These are phyloP conservation scores for Chlorella sp. DNA, from an alignment of 139 green algal species.

Conservation along the genomic window DNA sequence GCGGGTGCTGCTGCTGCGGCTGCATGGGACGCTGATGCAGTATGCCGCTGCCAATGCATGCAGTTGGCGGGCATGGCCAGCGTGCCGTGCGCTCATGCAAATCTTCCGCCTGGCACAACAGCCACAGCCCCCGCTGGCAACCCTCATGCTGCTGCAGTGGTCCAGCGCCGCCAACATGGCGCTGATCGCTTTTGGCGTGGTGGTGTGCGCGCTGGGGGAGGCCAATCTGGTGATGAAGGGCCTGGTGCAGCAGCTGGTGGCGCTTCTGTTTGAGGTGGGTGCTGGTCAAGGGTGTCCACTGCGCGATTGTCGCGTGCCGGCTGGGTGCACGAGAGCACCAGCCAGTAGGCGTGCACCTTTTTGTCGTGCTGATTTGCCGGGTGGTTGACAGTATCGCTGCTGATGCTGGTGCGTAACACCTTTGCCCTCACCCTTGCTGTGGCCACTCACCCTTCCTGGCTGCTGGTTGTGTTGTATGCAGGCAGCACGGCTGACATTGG, in stretches of 20 bases:
- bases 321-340: too few species aligned
- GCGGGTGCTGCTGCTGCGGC: neutral
- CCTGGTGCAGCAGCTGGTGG: slow-evolving; percentile 89
- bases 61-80: too few species aligned
- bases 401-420: too few species aligned
- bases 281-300: neutral
- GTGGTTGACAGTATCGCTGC: too few species aligned
- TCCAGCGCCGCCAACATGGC: slow-evolving; percentile 84
- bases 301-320: too few species aligned
- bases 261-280: slow-evolving; percentile 55
- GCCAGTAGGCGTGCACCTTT: too few species aligned
- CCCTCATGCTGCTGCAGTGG: neutral
- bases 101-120: too few species aligned
- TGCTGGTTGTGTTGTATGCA: slow-evolving; percentile 41
- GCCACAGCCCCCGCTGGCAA: neutral
- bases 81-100: too few species aligned
- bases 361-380: too few species aligned
- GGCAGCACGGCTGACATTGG: slow-evolving; percentile 84
- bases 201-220: slow-evolving; percentile 85
- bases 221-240: slow-evolving; percentile 91
- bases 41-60: neutral
- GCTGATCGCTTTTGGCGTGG: slow-evolving; percentile 90
- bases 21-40: neutral
- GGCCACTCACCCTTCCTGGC: too few species aligned
- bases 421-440: neutral